These are phyloP conservation scores for Boletus reticuloceps DNA, from an alignment of 768 basidiomycete genomes.

Conservation along the genomic window DNA sequence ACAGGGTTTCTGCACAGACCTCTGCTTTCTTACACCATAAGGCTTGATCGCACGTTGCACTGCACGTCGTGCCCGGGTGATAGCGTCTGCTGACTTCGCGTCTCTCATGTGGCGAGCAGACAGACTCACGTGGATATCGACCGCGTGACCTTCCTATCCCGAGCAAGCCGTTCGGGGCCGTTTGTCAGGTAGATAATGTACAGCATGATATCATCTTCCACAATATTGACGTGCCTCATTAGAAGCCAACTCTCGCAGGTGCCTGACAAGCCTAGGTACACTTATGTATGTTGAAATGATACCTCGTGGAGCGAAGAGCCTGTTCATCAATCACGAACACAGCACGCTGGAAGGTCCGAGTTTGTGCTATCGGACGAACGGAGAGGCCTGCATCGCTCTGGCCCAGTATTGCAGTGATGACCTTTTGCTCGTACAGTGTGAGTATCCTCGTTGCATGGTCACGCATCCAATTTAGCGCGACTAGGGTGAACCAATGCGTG, in stretches of 20 bases:
- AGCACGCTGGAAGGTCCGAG: too few species aligned
- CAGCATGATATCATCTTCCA: not conserved
- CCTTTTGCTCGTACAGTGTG: conserved; percentile 31
- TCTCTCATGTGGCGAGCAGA: too few species aligned
- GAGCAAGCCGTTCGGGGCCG: not conserved
- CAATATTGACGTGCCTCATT: not conserved
- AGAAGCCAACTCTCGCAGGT: not conserved
- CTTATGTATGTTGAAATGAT: not conserved
- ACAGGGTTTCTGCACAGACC: too few species aligned
- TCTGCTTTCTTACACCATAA: too few species aligned
- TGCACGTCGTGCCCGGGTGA: too few species aligned
- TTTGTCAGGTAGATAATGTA: not conserved
- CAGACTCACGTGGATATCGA: too few species aligned
- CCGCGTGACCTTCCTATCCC: not conserved
- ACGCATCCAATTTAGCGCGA: not conserved
- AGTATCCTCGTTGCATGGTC: conserved; percentile 16
- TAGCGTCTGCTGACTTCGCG: too few species aligned
- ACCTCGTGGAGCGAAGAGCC: too few species aligned
- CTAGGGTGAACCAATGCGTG: conserved; percentile 97
- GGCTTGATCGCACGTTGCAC: too few species aligned
- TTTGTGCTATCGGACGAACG: too few species aligned
- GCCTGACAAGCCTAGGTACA: not conserved
- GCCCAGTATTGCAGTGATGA: not conserved
- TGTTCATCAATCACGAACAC: too few species aligned
- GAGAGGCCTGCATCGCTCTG: too few species aligned